Percentiles rank a stretch among this genome's conserved stretches.
Evolutionary conservation across 1,284 basidiomycete genomes (phyloP).

Genomic region (Inonotus obliquus): DNA sequence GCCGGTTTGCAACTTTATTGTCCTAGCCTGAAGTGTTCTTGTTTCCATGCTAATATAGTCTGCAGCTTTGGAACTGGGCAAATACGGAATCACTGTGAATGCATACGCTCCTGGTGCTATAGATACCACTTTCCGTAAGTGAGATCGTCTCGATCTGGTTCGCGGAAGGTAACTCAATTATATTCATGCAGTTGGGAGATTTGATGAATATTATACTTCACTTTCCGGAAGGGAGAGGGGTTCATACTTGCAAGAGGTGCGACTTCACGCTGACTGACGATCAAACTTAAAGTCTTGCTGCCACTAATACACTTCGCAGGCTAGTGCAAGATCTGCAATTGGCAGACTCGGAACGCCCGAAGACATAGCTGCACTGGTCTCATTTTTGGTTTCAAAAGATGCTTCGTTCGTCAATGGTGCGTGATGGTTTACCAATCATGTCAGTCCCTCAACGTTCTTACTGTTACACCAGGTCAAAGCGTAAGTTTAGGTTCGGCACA

Average conservation of each 20-base stretch:
- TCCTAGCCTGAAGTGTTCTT: neutral
- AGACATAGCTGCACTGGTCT: conserved; percentile 21
- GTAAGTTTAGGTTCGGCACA: neutral
- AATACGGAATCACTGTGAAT: conserved; percentile 27
- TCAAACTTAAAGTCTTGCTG: too few species aligned
- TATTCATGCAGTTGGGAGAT: conserved; percentile 4
- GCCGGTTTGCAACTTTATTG: neutral
- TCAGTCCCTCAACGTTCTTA: neutral
- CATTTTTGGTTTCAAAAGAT: conserved; percentile 21
- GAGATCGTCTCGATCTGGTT: neutral
- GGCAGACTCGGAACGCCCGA: conserved; percentile 19
- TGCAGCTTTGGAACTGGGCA: conserved; percentile 18
- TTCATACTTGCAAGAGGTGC: conserved; percentile 5
- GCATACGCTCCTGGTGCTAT: conserved; percentile 27
- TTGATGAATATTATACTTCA: conserved; percentile 12
- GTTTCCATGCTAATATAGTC: neutral
- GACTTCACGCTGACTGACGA: neutral
- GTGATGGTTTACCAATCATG: neutral
- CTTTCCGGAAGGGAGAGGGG: neutral
- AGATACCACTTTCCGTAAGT: conserved; percentile 24
- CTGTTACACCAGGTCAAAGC: neutral
- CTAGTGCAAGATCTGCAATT: neutral
- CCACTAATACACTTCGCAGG: neutral
- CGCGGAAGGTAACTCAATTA: neutral
- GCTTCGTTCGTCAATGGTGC: conserved; percentile 23